Percentiles rank a stretch among this genome's conserved stretches.
These are phyloP conservation scores for Sextonia rubra DNA, from an alignment of 164 flowering plant species.

Conservation along the genomic window DNA sequence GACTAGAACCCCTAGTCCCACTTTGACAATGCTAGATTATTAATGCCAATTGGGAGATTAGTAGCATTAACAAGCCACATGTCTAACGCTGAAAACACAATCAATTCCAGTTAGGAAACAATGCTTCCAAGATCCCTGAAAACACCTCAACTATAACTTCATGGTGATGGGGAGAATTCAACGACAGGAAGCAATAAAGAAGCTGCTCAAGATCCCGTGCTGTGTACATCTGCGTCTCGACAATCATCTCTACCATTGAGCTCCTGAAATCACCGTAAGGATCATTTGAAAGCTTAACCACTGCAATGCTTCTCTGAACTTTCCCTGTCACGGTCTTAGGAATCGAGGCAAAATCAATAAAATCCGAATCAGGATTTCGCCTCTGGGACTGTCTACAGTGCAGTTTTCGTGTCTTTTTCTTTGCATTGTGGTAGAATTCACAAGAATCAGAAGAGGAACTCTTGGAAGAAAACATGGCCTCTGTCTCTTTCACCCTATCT, in stretches of 20 bases:
- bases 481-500: slow-evolving; percentile 38
- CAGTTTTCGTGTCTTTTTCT: neutral
- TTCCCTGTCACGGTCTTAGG: slow-evolving; percentile 8
- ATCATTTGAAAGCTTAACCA: slow-evolving; percentile 64
- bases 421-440: neutral
- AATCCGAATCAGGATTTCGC: slow-evolving; percentile 14
- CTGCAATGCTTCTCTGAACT: slow-evolving; percentile 53
- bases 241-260: slow-evolving; percentile 84
- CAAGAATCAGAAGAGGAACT: slow-evolving; percentile 51
- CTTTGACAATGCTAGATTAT: neutral
- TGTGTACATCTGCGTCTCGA: slow-evolving; percentile 54
- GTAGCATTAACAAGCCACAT: too few relatives aligned
- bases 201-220: slow-evolving; percentile 52
- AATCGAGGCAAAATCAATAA: neutral
- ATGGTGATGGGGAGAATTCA: slow-evolving; percentile 63
- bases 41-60: neutral
- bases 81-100: neutral
- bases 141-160: slow-evolving; percentile 58
- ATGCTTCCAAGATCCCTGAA: slow-evolving; percentile 61
- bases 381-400: slow-evolving; percentile 18
- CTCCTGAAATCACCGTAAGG: slow-evolving; percentile 60
- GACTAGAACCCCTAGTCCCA: too few relatives aligned
- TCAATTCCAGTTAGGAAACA: slow-evolving; percentile 36
- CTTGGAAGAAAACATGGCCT: slow-evolving; percentile 42
- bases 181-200: slow-evolving; percentile 54